Base-by-base conservation (phyloP, 257 asterid genomes). In the Mentha longifolia region DNA sequence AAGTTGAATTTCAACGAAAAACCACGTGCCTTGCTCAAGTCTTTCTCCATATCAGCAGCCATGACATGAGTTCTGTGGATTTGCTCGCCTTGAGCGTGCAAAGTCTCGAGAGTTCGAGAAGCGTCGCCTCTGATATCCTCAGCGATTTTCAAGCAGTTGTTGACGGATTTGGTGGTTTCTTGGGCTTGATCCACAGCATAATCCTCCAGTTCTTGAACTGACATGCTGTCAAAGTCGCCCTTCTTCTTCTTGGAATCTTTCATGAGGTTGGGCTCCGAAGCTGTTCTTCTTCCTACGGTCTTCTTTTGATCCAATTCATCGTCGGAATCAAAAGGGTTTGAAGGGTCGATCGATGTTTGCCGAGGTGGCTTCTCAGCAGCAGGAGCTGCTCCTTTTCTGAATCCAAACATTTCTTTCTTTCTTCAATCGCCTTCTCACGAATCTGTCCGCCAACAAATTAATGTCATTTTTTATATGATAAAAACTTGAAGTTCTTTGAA, bases 61-160 rank as follows among this genome's bases (percentile, higher is more conserved):
- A 87, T 92, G 76, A 80, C 76, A 63, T 95, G 99, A 3, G 98
- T 95, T 54, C 99, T 80, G 46, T 89, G 87, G 16, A 95, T 95
- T 55, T 95, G 99, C 71, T 95, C 99, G 0, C 99, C 99, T 72
- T 95, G 99, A 45, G 85, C 78, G 37, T 92, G 89, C 86, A 95
- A 57, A 4, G 92, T 89, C 22, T 89, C 97, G 5, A 95, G 95
- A 1, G 98, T 92, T 77, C 47, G 72, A 11, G 88, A 42, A 9
- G 91, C 99, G 9, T 84, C 95, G 59, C 80, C 72, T 61, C 85
- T 78, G 16, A 95, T 92, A 54, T 95, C 99, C 76, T 87, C 96
- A 0, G 99, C 97, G 50, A 95, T 95, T 81, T 76, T 87, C 72
- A 92, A 65, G 62, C 97, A 92, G 35, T 80, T 88, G 78, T 85